Conservation (phyloP, 306 rosid species). For the Carpinus viminea region DNA sequence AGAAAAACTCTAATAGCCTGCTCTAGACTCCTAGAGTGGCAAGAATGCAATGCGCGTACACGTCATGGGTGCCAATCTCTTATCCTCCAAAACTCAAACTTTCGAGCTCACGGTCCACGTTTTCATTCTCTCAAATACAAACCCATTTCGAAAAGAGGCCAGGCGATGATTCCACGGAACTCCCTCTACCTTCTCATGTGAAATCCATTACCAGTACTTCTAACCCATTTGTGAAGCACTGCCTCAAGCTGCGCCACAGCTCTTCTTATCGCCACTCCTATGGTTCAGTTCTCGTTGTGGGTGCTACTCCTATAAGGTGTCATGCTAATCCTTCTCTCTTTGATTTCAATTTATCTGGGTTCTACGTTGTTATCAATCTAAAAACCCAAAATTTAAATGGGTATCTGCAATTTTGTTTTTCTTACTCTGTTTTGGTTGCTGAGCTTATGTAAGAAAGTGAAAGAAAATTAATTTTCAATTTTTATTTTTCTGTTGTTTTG, state of each 20-base stretch:
- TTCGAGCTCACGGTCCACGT: slow-evolving; percentile 28
- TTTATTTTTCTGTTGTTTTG: neutral
- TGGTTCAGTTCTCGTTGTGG: slow-evolving; percentile 70
- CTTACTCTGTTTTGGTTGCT: neutral
- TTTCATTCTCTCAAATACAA: slow-evolving; percentile 30
- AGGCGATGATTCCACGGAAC: neutral
- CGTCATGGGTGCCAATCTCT: slow-evolving; percentile 29
- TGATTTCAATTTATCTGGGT: neutral
- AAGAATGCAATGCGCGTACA: slow-evolving; percentile 53
- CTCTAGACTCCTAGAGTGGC: too few relatives aligned
- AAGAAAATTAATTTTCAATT: neutral
- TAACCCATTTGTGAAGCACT: slow-evolving; percentile 90
- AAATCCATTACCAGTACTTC: slow-evolving; percentile 66
- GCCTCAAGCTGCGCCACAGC: slow-evolving; percentile 74
- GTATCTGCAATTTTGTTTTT: slow-evolving; percentile 4
- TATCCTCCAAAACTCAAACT: slow-evolving; percentile 33
- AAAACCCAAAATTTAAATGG: neutral
- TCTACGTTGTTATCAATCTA: neutral
- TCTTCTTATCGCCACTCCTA: slow-evolving; percentile 85
- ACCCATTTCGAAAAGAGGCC: slow-evolving; percentile 11
- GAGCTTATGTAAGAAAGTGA: neutral
- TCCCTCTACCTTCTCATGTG: slow-evolving; percentile 44
- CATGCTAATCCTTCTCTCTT: slow-evolving; percentile 10
- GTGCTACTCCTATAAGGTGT: slow-evolving; percentile 84
- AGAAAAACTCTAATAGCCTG: too few relatives aligned